Percentiles rank a stretch among this genome's conserved stretches.
Evolutionary conservation across 495 filamentous ascomycete species (phyloP).

Genomic region (Xylaria sp.): DNA sequence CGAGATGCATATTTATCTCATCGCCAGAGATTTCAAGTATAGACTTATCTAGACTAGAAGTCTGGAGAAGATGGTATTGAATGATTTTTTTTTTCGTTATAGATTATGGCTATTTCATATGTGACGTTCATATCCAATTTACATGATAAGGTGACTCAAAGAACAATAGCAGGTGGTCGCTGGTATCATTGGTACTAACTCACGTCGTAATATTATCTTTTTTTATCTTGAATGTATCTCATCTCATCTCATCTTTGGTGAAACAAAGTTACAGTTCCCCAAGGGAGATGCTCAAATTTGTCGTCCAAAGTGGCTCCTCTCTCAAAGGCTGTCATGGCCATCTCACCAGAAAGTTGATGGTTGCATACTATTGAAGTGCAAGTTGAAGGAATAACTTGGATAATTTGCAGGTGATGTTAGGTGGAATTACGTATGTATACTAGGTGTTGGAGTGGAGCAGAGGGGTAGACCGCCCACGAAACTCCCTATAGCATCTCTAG

Average conservation of each 20-base stretch:
- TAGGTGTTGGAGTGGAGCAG: too few relatives aligned
- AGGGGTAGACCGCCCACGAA: too few relatives aligned
- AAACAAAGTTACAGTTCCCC: neutral
- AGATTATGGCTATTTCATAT: neutral
- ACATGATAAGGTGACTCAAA: neutral
- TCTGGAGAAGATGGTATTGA: too few relatives aligned
- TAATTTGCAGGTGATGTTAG: too few relatives aligned
- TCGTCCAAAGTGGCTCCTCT: neutral
- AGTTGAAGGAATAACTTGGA: too few relatives aligned
- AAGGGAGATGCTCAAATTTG: neutral
- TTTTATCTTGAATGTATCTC: too few relatives aligned
- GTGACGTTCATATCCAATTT: neutral
- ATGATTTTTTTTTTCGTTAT: neutral
- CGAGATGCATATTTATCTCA: too few relatives aligned
- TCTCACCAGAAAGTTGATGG: neutral
- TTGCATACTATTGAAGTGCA: neutral
- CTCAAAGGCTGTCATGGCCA: neutral
- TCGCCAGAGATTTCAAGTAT: neutral
- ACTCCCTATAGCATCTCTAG: too few relatives aligned
- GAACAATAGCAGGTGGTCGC: neutral
- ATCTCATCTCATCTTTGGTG: neutral
- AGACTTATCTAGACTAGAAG: neutral
- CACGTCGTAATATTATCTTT: too few relatives aligned
- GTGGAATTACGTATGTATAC: neutral
- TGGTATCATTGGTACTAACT: neutral